These are phyloP conservation scores for Eremochloa ophiuroides DNA, from an alignment of 176 grass and related monocot genomes.

Conservation along the genomic window DNA sequence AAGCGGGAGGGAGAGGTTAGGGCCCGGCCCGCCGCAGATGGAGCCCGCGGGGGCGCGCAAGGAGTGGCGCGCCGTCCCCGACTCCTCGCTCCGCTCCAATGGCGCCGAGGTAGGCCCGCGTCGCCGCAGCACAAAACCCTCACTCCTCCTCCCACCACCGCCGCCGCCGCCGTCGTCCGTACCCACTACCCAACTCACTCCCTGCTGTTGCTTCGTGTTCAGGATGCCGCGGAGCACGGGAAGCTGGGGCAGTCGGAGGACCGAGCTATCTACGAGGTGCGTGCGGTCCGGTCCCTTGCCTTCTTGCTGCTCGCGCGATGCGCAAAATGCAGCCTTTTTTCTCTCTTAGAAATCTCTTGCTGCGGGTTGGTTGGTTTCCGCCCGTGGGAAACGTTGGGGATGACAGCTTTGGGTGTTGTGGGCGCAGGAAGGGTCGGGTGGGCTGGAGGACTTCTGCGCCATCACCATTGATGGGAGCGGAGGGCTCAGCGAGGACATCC, in stretches of 20 bases:
- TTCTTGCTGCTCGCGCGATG: background rate
- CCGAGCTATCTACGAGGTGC: conserved; percentile 78
- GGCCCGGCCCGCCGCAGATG: conserved; percentile 15
- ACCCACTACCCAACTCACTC: background rate
- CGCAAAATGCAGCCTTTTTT: background rate
- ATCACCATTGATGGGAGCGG: conserved; percentile 68
- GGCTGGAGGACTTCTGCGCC: conserved; percentile 53
- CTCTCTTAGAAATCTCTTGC: background rate
- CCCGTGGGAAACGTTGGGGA: background rate
- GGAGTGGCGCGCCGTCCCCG: conserved; percentile 95
- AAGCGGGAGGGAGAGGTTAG: background rate
- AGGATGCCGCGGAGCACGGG: conserved; percentile 45
- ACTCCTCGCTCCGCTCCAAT: conserved; percentile 59
- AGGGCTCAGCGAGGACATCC: conserved; percentile 60
- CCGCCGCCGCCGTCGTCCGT: too few relatives aligned
- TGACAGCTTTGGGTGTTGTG: background rate
- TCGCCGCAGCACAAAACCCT: conserved; percentile 15
- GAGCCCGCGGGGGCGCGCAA: conserved; percentile 53
- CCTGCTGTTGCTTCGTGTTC: background rate
- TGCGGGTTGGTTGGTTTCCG: background rate
- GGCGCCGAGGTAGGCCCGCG: conserved; percentile 50
- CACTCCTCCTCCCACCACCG: background rate
- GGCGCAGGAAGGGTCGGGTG: conserved; percentile 42
- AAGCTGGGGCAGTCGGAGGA: conserved; percentile 65
- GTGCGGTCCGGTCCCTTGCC: background rate